phyloP scores from a whole-genome alignment of 805 yeast species.

The Tetrapisispora namnaoensis region DNA sequence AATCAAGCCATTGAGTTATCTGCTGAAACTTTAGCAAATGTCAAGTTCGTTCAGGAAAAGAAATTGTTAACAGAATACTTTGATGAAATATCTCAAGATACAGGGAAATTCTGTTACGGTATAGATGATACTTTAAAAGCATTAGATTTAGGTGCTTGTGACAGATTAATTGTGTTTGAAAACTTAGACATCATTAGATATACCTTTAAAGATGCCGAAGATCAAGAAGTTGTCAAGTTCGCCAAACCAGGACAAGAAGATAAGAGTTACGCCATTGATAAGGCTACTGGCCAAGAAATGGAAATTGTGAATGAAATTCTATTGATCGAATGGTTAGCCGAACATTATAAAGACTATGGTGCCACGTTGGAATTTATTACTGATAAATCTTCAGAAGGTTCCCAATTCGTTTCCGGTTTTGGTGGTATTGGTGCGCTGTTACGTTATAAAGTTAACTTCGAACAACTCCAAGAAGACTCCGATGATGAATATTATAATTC shows the following conservation, averaged over 20 bases:
- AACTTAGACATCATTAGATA: conserved; percentile 80
- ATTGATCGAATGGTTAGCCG: conserved; percentile 95
- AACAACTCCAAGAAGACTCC: conserved; percentile 80
- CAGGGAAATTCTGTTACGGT: conserved; percentile 97
- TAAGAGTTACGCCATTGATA: conserved; percentile 69
- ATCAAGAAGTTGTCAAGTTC: conserved; percentile 61
- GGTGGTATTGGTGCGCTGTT: conserved; percentile 98
- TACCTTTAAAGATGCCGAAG: conserved; percentile 75
- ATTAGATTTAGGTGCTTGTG: conserved; percentile 91
- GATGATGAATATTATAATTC: conserved; percentile 82
- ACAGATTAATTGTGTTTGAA: conserved; percentile 84
- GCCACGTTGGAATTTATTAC: conserved; percentile 94
- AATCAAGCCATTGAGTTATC: conserved; percentile 98
- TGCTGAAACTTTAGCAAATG: conserved; percentile 94
- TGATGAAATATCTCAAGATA: conserved; percentile 94
- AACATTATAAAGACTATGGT: conserved; percentile 89
- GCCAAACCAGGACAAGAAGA: conserved; percentile 65
- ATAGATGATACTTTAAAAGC: conserved; percentile 95
- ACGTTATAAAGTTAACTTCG: conserved; percentile 95
- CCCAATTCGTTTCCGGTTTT: conserved; percentile 94
- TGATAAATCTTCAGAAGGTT: conserved; percentile 95
- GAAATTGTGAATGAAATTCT: conserved; percentile 78
- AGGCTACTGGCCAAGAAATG: conserved; percentile 82
- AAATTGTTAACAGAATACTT: conserved; percentile 84
- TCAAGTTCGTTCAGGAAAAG: conserved; percentile 96